phyloP scores from a whole-genome alignment of 2,329 filamentous ascomycete genomes.

The Ophiostoma sp. region DNA sequence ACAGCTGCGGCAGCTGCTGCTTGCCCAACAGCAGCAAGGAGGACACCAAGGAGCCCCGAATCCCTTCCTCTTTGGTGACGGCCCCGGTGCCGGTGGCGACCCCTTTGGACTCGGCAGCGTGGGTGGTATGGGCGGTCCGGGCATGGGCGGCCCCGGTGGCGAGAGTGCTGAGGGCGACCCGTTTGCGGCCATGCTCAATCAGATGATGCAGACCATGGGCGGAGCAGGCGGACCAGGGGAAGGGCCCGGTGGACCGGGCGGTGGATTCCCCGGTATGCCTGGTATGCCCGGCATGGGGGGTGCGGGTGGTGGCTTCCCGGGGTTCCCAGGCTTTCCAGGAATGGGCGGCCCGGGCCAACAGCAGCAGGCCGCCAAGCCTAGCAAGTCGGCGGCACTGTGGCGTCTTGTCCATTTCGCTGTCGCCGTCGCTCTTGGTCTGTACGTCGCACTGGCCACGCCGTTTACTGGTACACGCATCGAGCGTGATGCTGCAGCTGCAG shows the following conservation, averaged over 20 bases:
- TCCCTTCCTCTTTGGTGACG: slow-evolving; percentile 21
- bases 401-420: slow-evolving; percentile 72
- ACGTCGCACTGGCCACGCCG: slow-evolving; percentile 66
- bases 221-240: slow-evolving; percentile 35
- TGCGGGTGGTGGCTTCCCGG: neutral
- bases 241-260: slow-evolving; percentile 13
- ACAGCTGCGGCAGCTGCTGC: slow-evolving; percentile 66
- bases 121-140: slow-evolving; percentile 32
- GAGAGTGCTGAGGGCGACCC: slow-evolving; percentile 54
- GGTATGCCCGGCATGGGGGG: slow-evolving; percentile 37
- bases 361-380: slow-evolving; percentile 38
- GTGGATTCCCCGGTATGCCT: slow-evolving; percentile 44
- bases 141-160: slow-evolving; percentile 25
- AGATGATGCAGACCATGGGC: slow-evolving; percentile 62
- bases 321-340: slow-evolving; percentile 30
- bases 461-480: slow-evolving; percentile 67
- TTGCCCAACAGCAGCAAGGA: slow-evolving; percentile 35
- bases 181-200: slow-evolving; percentile 73
- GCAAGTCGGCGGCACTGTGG: slow-evolving; percentile 57
- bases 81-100: slow-evolving; percentile 19
- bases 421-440: slow-evolving; percentile 67
- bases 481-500: slow-evolving; percentile 49
- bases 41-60: slow-evolving; percentile 24
- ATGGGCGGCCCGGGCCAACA: slow-evolving; percentile 31
- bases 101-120: slow-evolving; percentile 19